Percentiles rank a stretch among this genome's conserved stretches.
Evolutionary conservation across 331 rosid genomes (phyloP).

Genomic region (Acacia concinna): DNA sequence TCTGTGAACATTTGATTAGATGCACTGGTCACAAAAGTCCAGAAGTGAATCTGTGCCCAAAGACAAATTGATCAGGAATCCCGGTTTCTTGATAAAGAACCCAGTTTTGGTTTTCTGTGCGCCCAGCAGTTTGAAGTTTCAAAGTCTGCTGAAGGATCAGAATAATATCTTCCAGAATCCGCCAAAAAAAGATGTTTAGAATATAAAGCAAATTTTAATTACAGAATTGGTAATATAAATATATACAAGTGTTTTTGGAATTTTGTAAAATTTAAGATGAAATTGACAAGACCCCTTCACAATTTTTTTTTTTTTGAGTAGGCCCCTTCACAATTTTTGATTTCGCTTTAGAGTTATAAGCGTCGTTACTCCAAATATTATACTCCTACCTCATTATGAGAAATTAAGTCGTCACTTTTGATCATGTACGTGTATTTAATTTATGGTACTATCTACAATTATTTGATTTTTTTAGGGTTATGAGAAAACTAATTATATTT

Average conservation of each 20-base stretch:
- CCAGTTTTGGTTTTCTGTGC: not conserved
- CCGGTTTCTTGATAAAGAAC: not conserved
- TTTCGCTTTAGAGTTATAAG: too few relatives aligned
- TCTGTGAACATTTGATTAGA: not conserved
- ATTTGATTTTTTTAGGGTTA: too few relatives aligned
- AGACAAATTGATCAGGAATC: not conserved
- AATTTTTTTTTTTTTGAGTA: too few relatives aligned
- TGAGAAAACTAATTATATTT: too few relatives aligned
- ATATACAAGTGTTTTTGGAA: not conserved
- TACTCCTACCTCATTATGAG: too few relatives aligned
- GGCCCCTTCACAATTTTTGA: too few relatives aligned
- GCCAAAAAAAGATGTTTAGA: not conserved
- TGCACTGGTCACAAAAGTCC: slow-evolving; percentile 7
- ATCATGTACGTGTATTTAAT: too few relatives aligned
- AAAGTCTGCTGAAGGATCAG: not conserved
- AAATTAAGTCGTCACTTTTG: too few relatives aligned
- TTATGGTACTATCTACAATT: too few relatives aligned
- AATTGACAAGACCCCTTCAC: too few relatives aligned
- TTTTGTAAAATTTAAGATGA: too few relatives aligned
- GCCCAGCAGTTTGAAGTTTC: not conserved
- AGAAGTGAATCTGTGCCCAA: not conserved
- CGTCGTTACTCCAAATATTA: too few relatives aligned
- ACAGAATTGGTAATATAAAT: not conserved
- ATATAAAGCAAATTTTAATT: not conserved
- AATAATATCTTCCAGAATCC: not conserved